phyloP scores from a whole-genome alignment of 768 basidiomycete genomes.

The Russula griseocarnosa region DNA sequence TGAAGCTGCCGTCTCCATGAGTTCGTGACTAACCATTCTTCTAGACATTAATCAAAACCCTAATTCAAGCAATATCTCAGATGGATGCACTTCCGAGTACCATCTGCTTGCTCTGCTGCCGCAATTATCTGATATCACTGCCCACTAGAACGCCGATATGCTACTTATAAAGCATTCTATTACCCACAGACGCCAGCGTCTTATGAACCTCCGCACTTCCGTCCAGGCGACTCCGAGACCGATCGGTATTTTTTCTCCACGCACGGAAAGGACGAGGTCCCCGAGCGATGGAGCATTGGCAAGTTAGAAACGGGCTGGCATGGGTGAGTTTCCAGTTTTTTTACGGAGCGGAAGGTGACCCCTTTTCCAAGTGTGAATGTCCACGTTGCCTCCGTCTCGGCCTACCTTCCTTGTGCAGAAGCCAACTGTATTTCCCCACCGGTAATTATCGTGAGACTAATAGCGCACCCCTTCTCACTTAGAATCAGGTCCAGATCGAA shows the following conservation, averaged over 20 bases:
- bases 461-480: constrained; percentile 34
- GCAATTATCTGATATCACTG: constrained; percentile 2
- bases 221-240: constrained; percentile 62
- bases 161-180: constrained; percentile 87
- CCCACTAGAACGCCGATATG: constrained; percentile 66
- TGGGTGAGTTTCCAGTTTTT: constrained; percentile 42
- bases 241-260: constrained; percentile 83
- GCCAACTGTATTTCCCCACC: constrained; percentile 46
- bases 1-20: constrained; percentile 1
- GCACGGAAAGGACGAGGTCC: constrained; percentile 64
- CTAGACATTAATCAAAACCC: constrained; percentile 69
- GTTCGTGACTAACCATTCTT: constrained; percentile 3
- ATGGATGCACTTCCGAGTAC: constrained; percentile 80
- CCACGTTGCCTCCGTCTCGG: constrained; percentile 67
- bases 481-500: constrained; percentile 53
- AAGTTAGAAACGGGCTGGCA: constrained; percentile 69
- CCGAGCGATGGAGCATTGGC: constrained; percentile 69
- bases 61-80: constrained; percentile 73
- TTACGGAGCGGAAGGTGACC: constrained; percentile 4
- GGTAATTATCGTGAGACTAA: constrained; percentile 41
- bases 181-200: constrained; percentile 72
- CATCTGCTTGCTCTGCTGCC: neutral
- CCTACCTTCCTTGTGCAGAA: constrained; percentile 64
- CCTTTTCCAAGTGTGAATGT: constrained; percentile 55
- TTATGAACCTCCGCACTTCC: constrained; percentile 82